These are phyloP conservation scores for Pseudoneurospora amorphoporcata DNA, from an alignment of 495 filamentous ascomycete species.

Conservation along the genomic window DNA sequence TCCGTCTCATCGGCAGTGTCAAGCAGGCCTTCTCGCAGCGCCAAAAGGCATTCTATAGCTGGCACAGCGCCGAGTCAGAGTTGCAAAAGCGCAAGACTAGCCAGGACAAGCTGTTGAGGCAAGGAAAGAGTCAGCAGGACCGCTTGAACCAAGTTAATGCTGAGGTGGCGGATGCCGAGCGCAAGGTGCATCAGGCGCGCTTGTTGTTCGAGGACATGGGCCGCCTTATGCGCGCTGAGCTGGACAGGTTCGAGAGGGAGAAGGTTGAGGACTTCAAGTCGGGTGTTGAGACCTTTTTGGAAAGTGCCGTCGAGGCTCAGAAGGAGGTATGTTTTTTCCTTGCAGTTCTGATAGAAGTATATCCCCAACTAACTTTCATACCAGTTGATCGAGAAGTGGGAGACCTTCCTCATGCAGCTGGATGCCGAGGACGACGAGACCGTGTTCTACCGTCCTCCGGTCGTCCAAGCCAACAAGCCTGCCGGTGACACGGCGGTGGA, in stretches of 20 bases:
- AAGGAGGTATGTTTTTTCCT: slow-evolving; percentile 65
- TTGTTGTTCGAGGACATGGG: slow-evolving; percentile 97
- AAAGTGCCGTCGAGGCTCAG: slow-evolving; percentile 93
- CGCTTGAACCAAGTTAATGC: slow-evolving; percentile 81
- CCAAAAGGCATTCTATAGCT: slow-evolving; percentile 89
- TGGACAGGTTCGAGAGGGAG: slow-evolving; percentile 91
- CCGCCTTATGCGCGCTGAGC: slow-evolving; percentile 74
- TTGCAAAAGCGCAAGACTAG: slow-evolving; percentile 72
- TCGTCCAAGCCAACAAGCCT: slow-evolving; percentile 33
- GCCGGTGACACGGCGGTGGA: slow-evolving; percentile 40
- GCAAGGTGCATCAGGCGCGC: slow-evolving; percentile 82
- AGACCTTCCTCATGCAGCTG: slow-evolving; percentile 91
- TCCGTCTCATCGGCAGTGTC: slow-evolving; percentile 84
- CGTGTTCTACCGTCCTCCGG: slow-evolving; percentile 59
- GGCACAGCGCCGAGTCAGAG: slow-evolving; percentile 82
- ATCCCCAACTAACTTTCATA: slow-evolving; percentile 1
- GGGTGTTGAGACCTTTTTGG: slow-evolving; percentile 92
- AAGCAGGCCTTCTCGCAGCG: slow-evolving; percentile 87
- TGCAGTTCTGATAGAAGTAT: background rate
- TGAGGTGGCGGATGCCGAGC: slow-evolving; percentile 86
- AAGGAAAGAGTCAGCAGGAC: slow-evolving; percentile 92
- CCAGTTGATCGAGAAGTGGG: slow-evolving; percentile 96
- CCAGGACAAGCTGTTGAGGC: slow-evolving; percentile 85
- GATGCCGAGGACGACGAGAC: slow-evolving; percentile 85
- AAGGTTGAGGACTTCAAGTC: slow-evolving; percentile 99